These are phyloP conservation scores for Solanum aculeatissimum DNA, from an alignment of 305 asterid genomes.

Conservation along the genomic window DNA sequence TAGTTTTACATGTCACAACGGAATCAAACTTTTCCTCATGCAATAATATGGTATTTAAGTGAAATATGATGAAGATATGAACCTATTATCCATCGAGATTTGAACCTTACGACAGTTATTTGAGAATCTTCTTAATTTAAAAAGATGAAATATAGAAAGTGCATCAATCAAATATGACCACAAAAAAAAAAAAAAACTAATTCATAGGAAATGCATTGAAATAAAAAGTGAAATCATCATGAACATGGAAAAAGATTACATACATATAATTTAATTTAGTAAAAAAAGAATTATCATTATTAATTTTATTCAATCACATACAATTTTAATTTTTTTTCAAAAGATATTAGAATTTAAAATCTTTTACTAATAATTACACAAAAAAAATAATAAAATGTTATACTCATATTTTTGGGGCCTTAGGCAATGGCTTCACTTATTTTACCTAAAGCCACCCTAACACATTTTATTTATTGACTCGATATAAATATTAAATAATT, in stretches of 20 bases:
- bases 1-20: neutral
- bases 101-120: neutral
- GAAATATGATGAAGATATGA: neutral
- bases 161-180: neutral
- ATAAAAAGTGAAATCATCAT: neutral
- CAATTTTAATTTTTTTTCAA: neutral
- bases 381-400: neutral
- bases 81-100: neutral
- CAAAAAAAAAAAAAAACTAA: neutral
- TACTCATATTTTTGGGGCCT: neutral
- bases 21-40: neutral
- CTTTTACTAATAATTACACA: neutral
- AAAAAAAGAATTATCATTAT: neutral
- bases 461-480: neutral
- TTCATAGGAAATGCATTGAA: neutral
- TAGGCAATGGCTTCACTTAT: neutral
- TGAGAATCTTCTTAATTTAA: neutral
- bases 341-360: neutral
- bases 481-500: neutral
- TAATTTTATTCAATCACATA: neutral
- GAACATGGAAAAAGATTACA: neutral
- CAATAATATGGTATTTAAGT: neutral
- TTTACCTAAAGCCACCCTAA: accelerated
- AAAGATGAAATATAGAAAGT: neutral
- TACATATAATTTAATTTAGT: neutral